phyloP scores from a whole-genome alignment of 2,329 filamentous ascomycete genomes.

The Neofusicoccum umdonicola region DNA sequence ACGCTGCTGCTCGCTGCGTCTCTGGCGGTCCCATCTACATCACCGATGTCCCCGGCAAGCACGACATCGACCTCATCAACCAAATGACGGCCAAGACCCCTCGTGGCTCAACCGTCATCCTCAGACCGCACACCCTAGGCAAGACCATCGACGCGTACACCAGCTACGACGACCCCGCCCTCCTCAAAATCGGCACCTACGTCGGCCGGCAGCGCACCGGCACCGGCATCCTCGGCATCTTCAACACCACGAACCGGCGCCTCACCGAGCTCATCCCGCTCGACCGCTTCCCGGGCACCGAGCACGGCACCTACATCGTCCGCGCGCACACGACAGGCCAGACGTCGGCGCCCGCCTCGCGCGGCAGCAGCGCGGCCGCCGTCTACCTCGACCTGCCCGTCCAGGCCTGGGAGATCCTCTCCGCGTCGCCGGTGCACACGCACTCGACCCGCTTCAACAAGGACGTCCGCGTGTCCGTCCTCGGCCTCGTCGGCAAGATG shows the following conservation, averaged over 20 bases:
- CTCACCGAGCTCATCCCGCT: conserved; percentile 70
- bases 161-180: conserved; percentile 67
- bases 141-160: conserved; percentile 72
- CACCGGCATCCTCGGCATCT: conserved; percentile 75
- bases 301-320: conserved; percentile 65
- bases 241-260: conserved; percentile 69
- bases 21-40: conserved; percentile 93
- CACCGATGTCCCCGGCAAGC: conserved; percentile 81
- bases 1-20: conserved; percentile 85
- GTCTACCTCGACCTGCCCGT: conserved; percentile 62
- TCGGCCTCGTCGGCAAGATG: conserved; percentile 87
- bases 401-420: conserved; percentile 77
- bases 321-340: conserved; percentile 67
- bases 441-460: conserved; percentile 29
- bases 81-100: conserved; percentile 78
- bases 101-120: conserved; percentile 67
- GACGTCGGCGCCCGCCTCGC: conserved; percentile 54
- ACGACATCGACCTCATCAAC: conserved; percentile 70
- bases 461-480: conserved; percentile 59
- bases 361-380: conserved; percentile 46
- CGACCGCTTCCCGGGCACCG: conserved; percentile 69
- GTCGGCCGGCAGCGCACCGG: conserved; percentile 67
- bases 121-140: conserved; percentile 73
- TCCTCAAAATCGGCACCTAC: conserved; percentile 79
- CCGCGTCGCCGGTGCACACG: conserved; percentile 64